Conservation (phyloP, 2,329 filamentous ascomycete species). For the Aspergillus carbonarius region DNA sequence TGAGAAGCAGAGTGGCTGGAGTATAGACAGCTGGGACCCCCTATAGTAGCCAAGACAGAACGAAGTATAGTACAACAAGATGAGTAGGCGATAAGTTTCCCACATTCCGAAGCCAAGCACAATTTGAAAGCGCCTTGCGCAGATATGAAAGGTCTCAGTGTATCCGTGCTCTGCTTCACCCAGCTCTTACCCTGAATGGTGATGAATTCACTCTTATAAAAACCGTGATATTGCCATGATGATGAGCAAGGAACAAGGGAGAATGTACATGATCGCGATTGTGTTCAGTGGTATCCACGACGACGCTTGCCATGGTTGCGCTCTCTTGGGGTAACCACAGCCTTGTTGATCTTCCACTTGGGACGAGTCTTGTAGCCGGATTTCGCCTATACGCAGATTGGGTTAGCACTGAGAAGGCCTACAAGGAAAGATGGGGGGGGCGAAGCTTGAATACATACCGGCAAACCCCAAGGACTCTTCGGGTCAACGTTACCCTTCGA, state of each 20-base stretch:
- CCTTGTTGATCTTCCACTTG: conserved; percentile 87
- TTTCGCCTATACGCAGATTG: conserved; percentile 45
- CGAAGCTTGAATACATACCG: conserved; percentile 60
- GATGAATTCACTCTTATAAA: background rate
- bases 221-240: conserved; percentile 1
- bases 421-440: conserved; percentile 8
- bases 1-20: conserved; percentile 7
- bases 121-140: background rate
- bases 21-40: conserved; percentile 2
- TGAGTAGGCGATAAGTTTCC: background rate
- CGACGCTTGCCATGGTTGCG: conserved; percentile 89
- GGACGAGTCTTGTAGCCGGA: conserved; percentile 80
- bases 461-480: conserved; percentile 93
- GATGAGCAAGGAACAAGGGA: conserved; percentile 7
- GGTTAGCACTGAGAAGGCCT: conserved; percentile 16
- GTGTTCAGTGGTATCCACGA: conserved; percentile 58
- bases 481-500: conserved; percentile 97
- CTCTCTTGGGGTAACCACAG: conserved; percentile 77
- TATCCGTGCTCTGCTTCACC: background rate
- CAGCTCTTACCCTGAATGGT: background rate
- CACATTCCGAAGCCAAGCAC: background rate
- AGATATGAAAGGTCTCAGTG: background rate
- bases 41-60: conserved; percentile 4
- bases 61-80: conserved; percentile 6
- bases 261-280: conserved; percentile 1